These are phyloP conservation scores for Spergularia marina DNA, from an alignment of 148 eudicot species.

Conservation along the genomic window DNA sequence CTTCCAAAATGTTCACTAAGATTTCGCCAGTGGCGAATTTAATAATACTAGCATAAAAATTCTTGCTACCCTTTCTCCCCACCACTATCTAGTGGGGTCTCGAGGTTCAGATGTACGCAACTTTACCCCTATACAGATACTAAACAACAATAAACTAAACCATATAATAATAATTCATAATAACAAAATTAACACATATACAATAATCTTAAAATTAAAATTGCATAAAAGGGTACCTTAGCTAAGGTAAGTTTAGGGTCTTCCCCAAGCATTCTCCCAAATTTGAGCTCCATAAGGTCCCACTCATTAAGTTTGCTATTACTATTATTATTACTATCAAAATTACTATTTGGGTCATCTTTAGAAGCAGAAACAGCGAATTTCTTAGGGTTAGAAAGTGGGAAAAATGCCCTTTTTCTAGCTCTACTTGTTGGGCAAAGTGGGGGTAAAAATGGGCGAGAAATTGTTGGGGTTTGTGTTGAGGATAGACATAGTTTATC, in stretches of 20 bases:
- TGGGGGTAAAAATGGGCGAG: slow-evolving; percentile 32
- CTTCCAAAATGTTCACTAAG: too few species aligned
- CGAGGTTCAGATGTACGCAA: too few species aligned
- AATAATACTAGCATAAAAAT: too few species aligned
- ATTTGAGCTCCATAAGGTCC: slow-evolving; percentile 86
- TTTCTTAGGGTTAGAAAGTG: slow-evolving; percentile 29
- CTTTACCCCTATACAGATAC: too few species aligned
- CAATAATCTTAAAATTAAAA: not conserved
- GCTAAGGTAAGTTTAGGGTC: slow-evolving; percentile 91
- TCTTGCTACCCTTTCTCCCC: too few species aligned
- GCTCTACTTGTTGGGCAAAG: slow-evolving; percentile 20
- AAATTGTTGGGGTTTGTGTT: slow-evolving; percentile 25
- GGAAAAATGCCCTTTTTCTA: slow-evolving; percentile 36
- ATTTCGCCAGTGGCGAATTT: too few species aligned
- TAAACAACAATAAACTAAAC: not conserved
- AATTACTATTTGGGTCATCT: slow-evolving; percentile 29
- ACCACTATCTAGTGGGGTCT: too few species aligned
- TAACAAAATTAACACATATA: not conserved
- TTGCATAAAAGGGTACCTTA: slow-evolving; percentile 45
- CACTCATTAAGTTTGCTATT: slow-evolving; percentile 42
- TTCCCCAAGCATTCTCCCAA: slow-evolving; percentile 86
- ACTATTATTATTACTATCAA: not conserved
- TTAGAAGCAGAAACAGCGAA: slow-evolving; percentile 50
- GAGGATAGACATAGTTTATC: slow-evolving; percentile 43
- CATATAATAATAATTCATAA: not conserved